Evolutionary conservation across 2,329 filamentous ascomycete genomes (phyloP).

Genomic region (Lasiodiplodia citricola): DNA sequence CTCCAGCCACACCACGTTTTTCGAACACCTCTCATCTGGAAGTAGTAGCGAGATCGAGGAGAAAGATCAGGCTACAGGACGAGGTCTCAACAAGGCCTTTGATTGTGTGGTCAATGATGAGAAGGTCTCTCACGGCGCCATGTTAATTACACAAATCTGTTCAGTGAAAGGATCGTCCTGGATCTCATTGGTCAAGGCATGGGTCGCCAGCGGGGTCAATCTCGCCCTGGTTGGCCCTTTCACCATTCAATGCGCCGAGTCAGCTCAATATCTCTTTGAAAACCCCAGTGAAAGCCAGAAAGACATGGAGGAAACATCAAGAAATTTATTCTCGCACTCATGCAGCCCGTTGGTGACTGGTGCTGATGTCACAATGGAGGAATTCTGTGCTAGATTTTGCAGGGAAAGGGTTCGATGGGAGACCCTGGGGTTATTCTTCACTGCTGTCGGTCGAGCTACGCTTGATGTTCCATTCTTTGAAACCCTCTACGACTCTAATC

Average conservation of each 20-base stretch:
- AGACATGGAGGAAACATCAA: not conserved
- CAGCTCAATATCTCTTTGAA: slow-evolving; percentile 27
- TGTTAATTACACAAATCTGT: slow-evolving; percentile 32
- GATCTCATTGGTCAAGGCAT: slow-evolving; percentile 32
- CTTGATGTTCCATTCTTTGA: slow-evolving; percentile 37
- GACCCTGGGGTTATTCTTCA: slow-evolving; percentile 47
- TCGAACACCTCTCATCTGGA: slow-evolving; percentile 36
- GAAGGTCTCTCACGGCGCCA: slow-evolving; percentile 31
- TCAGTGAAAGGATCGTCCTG: slow-evolving; percentile 29
- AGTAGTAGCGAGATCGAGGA: not conserved
- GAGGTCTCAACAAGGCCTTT: no score
- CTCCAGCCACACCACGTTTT: slow-evolving; percentile 40
- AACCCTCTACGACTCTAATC: slow-evolving; percentile 18
- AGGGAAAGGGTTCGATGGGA: slow-evolving; percentile 46
- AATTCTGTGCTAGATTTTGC: slow-evolving; percentile 29
- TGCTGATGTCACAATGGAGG: slow-evolving; percentile 12
- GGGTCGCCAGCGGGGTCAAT: slow-evolving; percentile 34
- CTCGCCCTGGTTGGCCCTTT: slow-evolving; percentile 36
- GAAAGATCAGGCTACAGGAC: slow-evolving; percentile 4
- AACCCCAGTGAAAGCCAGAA: not conserved
- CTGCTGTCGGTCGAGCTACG: slow-evolving; percentile 46
- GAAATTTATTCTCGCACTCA: slow-evolving; percentile 28
- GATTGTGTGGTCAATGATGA: slow-evolving; percentile 28
- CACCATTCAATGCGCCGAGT: slow-evolving; percentile 32
- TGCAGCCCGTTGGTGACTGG: slow-evolving; percentile 26